Evolutionary conservation across 768 basidiomycete species (phyloP), one percentile per base, ranked within the genome.

Genomic region (Podaxis sp.): DNA sequence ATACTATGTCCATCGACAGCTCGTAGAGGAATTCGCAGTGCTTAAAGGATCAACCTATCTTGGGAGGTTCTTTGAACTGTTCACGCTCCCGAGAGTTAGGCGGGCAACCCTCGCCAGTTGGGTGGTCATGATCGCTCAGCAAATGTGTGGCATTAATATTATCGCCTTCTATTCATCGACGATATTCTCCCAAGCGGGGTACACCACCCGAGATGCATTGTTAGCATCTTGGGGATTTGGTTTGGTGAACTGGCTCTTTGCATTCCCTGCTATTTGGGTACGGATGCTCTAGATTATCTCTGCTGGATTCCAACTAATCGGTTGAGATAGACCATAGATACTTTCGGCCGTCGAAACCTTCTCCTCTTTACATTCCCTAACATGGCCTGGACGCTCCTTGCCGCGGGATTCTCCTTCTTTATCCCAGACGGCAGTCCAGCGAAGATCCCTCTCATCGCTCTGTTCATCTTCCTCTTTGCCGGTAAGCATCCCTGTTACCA

Each of bases 91-190:
- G 4, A 87, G 93, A 26, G 61, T 81, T 44, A 78, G 82, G 30
- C 80, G 82, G 26, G 83, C 82, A 3, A 81, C 82, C 5, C 72
- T 83, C 1, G 82, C 81, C 6, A 80, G 79, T 53, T 83, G 77
- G 65, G 80, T 83, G 15, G 82, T 83, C 55, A 81, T 84, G 82
- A 88, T 94, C 69, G 84, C 84, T 22, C 91, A 93, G 70, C 90
- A 93, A 74, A 89, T 92, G 80, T 91, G 90, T 68, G 91, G 91
- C 59, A 86, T 93, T 75, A 91, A 92, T 73, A 87, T 87, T 67
- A 78, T 77, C 67, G 88, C 91, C 4, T 95, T 91, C 78, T 95
- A 94, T 72, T 91, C 89, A 1, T 89, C 89, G 0, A 85, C 81
- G 33, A 84, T 95, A 73, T 94, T 95, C 75, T 65, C 78, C 8